phyloP scores from a whole-genome alignment of 2,329 filamentous ascomycete species.

The Oidium heveae region DNA sequence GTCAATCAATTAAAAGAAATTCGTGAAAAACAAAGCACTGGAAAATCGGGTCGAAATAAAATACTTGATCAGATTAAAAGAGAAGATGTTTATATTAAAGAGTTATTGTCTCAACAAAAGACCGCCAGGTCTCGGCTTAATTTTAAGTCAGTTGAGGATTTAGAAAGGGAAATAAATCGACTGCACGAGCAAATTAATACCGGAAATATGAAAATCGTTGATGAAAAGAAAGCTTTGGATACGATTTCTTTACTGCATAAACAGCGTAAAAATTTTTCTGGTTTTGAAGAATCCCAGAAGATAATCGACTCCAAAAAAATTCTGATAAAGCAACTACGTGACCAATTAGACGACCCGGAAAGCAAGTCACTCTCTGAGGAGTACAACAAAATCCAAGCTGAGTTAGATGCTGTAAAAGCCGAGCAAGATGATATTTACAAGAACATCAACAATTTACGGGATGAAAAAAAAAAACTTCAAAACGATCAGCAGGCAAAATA shows the following conservation, averaged over 20 bases:
- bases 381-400: slow-evolving; percentile 63
- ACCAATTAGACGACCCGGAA: slow-evolving; percentile 75
- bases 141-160: slow-evolving; percentile 71
- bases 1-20: slow-evolving; percentile 63
- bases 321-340: slow-evolving; percentile 73
- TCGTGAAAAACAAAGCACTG: slow-evolving; percentile 60
- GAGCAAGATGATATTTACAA: slow-evolving; percentile 84
- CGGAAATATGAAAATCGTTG: slow-evolving; percentile 82
- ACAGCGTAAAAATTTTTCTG: slow-evolving; percentile 71
- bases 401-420: slow-evolving; percentile 73
- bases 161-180: slow-evolving; percentile 57
- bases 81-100: slow-evolving; percentile 70
- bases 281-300: slow-evolving; percentile 68
- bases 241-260: slow-evolving; percentile 69
- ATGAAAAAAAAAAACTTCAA: slow-evolving; percentile 65
- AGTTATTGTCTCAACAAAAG: slow-evolving; percentile 70
- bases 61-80: slow-evolving; percentile 81
- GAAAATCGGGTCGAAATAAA: slow-evolving; percentile 56
- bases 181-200: slow-evolving; percentile 71
- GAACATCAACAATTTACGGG: slow-evolving; percentile 58
- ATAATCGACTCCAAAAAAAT: slow-evolving; percentile 66
- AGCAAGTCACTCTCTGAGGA: slow-evolving; percentile 66
- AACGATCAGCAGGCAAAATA: slow-evolving; percentile 73
- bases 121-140: slow-evolving; percentile 51
- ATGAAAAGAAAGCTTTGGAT: slow-evolving; percentile 79